Conservation (phyloP, 345 rosid genomes). For the Eucalyptus erythrocorys region DNA sequence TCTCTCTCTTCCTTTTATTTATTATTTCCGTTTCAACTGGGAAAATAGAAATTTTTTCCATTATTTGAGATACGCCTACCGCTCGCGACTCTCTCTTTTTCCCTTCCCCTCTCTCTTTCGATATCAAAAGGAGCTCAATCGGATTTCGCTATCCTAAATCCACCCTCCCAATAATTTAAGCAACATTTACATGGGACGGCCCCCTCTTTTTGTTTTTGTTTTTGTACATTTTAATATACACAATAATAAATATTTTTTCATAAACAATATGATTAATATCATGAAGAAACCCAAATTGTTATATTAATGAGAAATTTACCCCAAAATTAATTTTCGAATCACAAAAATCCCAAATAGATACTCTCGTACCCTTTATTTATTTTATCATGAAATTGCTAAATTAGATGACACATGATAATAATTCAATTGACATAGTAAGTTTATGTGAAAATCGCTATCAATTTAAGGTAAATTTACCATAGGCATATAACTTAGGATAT, state of each 20-base stretch:
- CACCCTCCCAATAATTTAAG: not conserved
- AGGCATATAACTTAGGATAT: too few species aligned
- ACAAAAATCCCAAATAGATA: too few species aligned
- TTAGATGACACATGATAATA: too few species aligned
- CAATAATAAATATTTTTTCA: not conserved
- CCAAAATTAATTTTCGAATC: too few species aligned
- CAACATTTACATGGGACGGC: not conserved
- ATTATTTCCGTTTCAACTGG: not conserved
- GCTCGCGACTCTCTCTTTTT: not conserved
- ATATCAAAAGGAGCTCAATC: not conserved
- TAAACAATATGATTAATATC: not conserved
- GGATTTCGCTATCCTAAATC: not conserved
- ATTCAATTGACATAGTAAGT: too few species aligned
- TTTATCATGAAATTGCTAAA: too few species aligned
- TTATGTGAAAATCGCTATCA: too few species aligned
- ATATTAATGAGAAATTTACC: too few species aligned
- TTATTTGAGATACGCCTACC: not conserved
- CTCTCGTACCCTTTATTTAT: accelerated
- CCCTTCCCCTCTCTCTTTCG: not conserved
- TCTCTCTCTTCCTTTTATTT: not conserved
- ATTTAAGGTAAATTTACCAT: too few species aligned
- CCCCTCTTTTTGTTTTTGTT: not conserved
- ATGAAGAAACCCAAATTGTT: too few species aligned
- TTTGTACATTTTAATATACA: too few species aligned
- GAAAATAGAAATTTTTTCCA: not conserved